Percentiles rank a stretch among this genome's conserved stretches.
Conservation (phyloP, 2,329 filamentous ascomycete genomes). For the Dactylellina parvicollis region DNA sequence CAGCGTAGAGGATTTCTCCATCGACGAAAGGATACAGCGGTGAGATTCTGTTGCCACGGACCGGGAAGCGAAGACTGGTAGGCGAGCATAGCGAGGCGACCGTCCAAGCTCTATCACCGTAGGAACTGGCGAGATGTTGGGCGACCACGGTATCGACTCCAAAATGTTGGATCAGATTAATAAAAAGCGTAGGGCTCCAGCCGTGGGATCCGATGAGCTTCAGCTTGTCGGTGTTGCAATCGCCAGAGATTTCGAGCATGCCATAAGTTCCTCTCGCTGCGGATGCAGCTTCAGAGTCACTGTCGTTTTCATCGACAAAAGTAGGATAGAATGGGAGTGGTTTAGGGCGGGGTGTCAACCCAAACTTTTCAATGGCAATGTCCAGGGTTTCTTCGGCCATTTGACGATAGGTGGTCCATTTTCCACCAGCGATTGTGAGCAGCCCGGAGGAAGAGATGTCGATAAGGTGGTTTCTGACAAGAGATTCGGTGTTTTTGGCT, state of each 20-base stretch:
- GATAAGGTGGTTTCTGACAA: conserved; percentile 86
- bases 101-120: conserved; percentile 91
- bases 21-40: conserved; percentile 88
- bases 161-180: conserved; percentile 93
- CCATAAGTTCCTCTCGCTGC: conserved; percentile 50
- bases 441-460: conserved; percentile 81
- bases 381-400: conserved; percentile 93
- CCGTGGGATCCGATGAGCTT: conserved; percentile 85
- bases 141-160: conserved; percentile 91
- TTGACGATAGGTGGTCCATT: conserved; percentile 93
- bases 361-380: conserved; percentile 76
- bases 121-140: conserved; percentile 84
- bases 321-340: conserved; percentile 53
- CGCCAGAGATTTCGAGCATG: conserved; percentile 68
- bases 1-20: conserved; percentile 87
- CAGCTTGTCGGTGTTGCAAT: conserved; percentile 84
- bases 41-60: conserved; percentile 81
- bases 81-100: conserved; percentile 82
- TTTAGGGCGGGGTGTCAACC: conserved; percentile 70
- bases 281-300: conserved; percentile 47
- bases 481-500: conserved; percentile 83
- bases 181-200: conserved; percentile 89
- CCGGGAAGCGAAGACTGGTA: conserved; percentile 81
- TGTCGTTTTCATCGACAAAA: conserved; percentile 36
- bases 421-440: conserved; percentile 85